Evolutionary conservation across 2,329 filamentous ascomycete genomes (phyloP), one percentile per base, ranked within the genome.

Genomic region (Cytospora paraplurivora): DNA sequence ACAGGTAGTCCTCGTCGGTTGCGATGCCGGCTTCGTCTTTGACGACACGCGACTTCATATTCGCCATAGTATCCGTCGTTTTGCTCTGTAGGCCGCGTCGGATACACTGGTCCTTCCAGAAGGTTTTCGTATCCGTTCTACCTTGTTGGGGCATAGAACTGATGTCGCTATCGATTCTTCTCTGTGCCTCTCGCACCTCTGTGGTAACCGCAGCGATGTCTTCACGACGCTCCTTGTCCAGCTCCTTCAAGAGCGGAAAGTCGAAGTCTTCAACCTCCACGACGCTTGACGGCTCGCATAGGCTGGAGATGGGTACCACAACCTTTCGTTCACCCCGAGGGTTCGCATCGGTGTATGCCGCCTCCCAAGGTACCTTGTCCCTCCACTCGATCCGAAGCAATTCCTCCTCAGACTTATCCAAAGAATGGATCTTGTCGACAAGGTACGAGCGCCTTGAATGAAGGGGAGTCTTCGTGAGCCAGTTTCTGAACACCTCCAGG

Each of bases 371-470:
- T 17, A 66, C 44, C 10, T 66, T 66, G 19, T 52, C 4, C 5
- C n/a, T 19, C 58, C 64, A 64, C 44, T 66, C 64, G 41, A 66
- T 51, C 19, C 17, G 15, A 12, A 66, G 58, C 1, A 66, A 44
- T 6, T 58, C 49, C 34, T 51, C 41, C 19, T 60, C 55, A 2
- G 27, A 49, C 1, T 41, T 7, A 12, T 56, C 37, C 4, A 55
- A 19, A 10, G 12, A 17, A 1, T 12, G 7, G 17, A 54, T 32
- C 7, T 59, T 27, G 32, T 64, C 47, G 7, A 53, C 7, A 1
- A 60, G 35, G 44, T 51, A 66, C 58, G 62, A 66, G 3, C 64
- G 58, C 6, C 64, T 47, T 17, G 64, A 64, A 44, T 66, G 64
- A 13, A 64, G 62, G 3, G 64, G 62, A 2, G 64, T 52, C 44